phyloP scores from a whole-genome alignment of 1,284 basidiomycete species.

The Irpex rosettiformis region DNA sequence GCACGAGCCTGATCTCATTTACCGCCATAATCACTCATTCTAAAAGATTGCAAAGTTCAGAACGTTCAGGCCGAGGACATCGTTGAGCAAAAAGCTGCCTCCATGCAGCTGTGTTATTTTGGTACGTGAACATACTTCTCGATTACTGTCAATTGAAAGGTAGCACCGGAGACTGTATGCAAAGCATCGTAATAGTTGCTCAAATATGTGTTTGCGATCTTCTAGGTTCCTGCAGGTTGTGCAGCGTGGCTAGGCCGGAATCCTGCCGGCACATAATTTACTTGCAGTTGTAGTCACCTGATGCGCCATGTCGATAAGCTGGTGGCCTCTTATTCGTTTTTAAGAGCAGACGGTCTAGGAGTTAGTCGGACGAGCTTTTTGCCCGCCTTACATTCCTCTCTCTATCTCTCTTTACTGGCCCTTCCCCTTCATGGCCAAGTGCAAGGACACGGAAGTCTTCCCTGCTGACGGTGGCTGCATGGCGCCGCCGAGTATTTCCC shows the following conservation, averaged over 20 bases:
- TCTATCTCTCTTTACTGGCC: not conserved
- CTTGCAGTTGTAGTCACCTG: constrained; percentile 12
- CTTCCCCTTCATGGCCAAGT: not conserved
- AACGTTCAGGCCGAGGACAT: too few species aligned
- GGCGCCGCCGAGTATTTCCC: not conserved
- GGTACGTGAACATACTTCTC: not conserved
- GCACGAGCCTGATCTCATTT: not conserved
- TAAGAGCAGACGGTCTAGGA: not conserved
- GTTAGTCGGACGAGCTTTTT: not conserved
- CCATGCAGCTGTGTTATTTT: not conserved
- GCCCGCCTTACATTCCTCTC: not conserved
- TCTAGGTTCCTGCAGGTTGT: not conserved
- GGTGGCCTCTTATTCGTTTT: not conserved
- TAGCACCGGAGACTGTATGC: not conserved
- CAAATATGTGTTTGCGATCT: not conserved
- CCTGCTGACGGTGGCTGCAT: not conserved
- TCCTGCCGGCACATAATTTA: constrained; percentile 11
- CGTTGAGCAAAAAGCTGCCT: too few species aligned
- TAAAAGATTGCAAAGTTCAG: too few species aligned
- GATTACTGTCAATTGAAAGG: not conserved
- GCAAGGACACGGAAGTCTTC: not conserved
- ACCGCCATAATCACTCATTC: not conserved
- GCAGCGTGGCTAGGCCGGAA: not conserved
- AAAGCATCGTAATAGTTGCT: not conserved
- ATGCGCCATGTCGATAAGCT: constrained; percentile 15